These are phyloP conservation scores for Hypoxylon sp. DNA, from an alignment of 2,329 filamentous ascomycete species.

Conservation along the genomic window DNA sequence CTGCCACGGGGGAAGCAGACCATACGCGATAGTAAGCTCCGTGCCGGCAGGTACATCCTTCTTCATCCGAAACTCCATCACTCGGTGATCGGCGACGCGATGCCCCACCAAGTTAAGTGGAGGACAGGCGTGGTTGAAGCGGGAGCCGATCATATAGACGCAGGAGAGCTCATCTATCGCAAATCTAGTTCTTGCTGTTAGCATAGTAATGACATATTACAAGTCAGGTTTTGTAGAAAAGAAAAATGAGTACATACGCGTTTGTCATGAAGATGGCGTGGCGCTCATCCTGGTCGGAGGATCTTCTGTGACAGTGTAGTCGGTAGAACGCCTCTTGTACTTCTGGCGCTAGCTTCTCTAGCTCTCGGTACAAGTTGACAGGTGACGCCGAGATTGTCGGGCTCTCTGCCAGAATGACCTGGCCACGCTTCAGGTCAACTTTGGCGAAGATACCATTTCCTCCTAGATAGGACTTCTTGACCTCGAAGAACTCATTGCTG, in stretches of 20 bases:
- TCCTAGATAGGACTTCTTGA: conserved; percentile 59
- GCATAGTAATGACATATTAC: neutral
- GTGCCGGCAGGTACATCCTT: conserved; percentile 59
- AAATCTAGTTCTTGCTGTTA: conserved; percentile 26
- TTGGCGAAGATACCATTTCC: conserved; percentile 66
- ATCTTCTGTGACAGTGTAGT: conserved; percentile 57
- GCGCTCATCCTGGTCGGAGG: conserved; percentile 51
- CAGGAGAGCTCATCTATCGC: conserved; percentile 49
- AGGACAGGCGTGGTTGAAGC: conserved; percentile 72
- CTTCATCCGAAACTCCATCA: conserved; percentile 61
- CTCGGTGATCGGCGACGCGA: conserved; percentile 34
- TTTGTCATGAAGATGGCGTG: conserved; percentile 64
- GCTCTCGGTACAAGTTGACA: conserved; percentile 54
- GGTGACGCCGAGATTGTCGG: conserved; percentile 58
- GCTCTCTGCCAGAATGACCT: conserved; percentile 62
- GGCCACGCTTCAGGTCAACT: conserved; percentile 56
- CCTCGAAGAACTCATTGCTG: conserved; percentile 59
- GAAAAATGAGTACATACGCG: conserved; percentile 56
- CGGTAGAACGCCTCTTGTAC: conserved; percentile 56
- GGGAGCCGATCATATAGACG: conserved; percentile 66
- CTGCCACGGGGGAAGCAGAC: conserved; percentile 53
- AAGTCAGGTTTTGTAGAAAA: neutral
- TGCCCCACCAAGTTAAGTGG: conserved; percentile 62
- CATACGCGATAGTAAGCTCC: conserved; percentile 69
- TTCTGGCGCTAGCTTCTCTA: conserved; percentile 54